phyloP scores from a whole-genome alignment of 2,329 filamentous ascomycete species.

The Epichloe elymi region DNA sequence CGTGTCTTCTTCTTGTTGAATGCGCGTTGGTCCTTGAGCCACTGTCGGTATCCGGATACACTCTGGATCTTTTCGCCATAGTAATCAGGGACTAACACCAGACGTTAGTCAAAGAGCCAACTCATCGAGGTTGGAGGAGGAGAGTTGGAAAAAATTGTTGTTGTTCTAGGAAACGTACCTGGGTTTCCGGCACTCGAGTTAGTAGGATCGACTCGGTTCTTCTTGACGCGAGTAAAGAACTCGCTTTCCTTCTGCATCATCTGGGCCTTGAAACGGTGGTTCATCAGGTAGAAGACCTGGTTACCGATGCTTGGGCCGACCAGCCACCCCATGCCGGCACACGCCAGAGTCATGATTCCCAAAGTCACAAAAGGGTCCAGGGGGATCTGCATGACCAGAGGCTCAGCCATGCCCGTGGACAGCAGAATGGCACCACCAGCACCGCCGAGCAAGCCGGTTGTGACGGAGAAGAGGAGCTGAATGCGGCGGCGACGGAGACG shows the following conservation, averaged over 20 bases:
- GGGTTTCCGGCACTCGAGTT: slow-evolving; percentile 85
- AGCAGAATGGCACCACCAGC: slow-evolving; percentile 52
- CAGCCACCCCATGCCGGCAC: slow-evolving; percentile 76
- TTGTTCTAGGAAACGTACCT: slow-evolving; percentile 24
- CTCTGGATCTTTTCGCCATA: slow-evolving; percentile 98
- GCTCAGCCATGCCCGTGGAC: slow-evolving; percentile 58
- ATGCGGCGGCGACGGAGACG: slow-evolving; percentile 74
- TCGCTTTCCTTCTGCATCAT: slow-evolving; percentile 85
- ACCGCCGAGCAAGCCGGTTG: slow-evolving; percentile 49
- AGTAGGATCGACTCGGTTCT: slow-evolving; percentile 80
- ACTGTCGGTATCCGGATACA: slow-evolving; percentile 79
- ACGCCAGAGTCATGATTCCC: slow-evolving; percentile 65
- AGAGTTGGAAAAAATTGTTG: too few relatives aligned
- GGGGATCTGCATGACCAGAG: slow-evolving; percentile 52
- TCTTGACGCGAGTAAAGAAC: slow-evolving; percentile 86
- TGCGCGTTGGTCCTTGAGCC: slow-evolving; percentile 93
- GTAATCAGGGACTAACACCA: slow-evolving; percentile 68
- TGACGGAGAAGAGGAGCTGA: slow-evolving; percentile 64
- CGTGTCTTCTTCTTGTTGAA: slow-evolving; percentile 90
- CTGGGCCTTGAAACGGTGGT: slow-evolving; percentile 55
- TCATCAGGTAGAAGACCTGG: slow-evolving; percentile 62
- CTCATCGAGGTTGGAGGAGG: not conserved
- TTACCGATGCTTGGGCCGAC: slow-evolving; percentile 73
- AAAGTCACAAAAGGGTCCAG: slow-evolving; percentile 81
- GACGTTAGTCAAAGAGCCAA: slow-evolving; percentile 9